Evolutionary conservation across 306 rosid species (phyloP).

Genomic region (Ormosia emarginata): DNA sequence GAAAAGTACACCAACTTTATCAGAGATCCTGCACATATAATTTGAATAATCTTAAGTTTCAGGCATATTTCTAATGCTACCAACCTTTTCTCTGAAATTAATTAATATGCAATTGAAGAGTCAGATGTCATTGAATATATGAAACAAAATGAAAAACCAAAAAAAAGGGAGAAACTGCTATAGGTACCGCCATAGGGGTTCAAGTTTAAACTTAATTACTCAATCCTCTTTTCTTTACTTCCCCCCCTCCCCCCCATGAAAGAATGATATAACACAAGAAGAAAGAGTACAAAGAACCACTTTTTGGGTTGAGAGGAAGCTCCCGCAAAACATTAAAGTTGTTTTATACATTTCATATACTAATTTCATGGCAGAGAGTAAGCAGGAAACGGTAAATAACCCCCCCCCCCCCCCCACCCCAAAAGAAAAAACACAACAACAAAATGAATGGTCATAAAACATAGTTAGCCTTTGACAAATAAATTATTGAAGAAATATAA

Average conservation of each 20-base stretch:
- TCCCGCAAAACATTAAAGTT: neutral
- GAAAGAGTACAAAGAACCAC: neutral
- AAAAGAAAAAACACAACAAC: neutral
- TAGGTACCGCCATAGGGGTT: neutral
- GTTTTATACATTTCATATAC: neutral
- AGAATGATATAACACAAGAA: neutral
- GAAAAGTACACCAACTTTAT: slow-evolving; percentile 87
- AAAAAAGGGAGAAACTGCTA: neutral
- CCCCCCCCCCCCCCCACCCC: too few species aligned
- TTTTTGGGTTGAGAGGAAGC: neutral
- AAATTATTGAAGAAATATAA: neutral
- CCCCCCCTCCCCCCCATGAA: neutral
- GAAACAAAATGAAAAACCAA: neutral
- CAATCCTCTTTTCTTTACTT: neutral
- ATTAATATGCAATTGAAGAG: neutral
- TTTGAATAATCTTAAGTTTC: neutral
- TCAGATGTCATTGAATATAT: neutral
- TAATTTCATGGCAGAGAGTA: neutral
- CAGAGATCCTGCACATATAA: slow-evolving; percentile 59
- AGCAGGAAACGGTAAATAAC: too few species aligned
- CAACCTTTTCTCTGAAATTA: neutral
- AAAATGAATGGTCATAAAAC: neutral
- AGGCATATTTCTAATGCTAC: slow-evolving; percentile 4
- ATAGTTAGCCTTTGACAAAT: neutral
- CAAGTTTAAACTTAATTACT: neutral